Base-by-base conservation (phyloP, 2,329 filamentous ascomycete species). In the Dactylellina haptotyla region DNA sequence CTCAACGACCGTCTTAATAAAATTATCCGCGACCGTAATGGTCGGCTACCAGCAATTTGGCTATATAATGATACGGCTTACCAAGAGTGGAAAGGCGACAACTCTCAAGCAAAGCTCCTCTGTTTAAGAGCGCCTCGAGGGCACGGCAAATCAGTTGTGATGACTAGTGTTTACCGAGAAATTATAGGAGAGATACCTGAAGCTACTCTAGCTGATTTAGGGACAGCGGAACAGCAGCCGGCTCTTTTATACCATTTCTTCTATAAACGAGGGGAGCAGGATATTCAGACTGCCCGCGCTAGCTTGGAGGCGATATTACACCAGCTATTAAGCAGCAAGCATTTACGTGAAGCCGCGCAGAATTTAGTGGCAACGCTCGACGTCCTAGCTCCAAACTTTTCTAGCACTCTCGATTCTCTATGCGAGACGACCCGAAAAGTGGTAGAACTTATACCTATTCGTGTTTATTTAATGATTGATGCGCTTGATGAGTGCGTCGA, bases 391-490 rank as follows among this genome's bases (percentile, higher is more conserved):
- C 64, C 64, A 4, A 45, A 58, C 23, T 59, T 67, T 45, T 23
- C 18, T 16, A 39, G 57, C 16, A 56, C 23, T 39, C 25, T 61
- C 2, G 54, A 30, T 3, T 28, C 63, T 2, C 8, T 69, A 8
- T 54, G 54, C 20, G 25, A 2, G n/a, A 18, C 64, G 4, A 69
- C 56, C 16, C 20, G 54, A 20, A 43, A 34, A 25, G 39, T 69
- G 4, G 64, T 34, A 9, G 54, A 69, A 26, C 45, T 37, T 8
- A 25, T 69, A 2, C 64, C 64, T 9, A 26, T 14, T 10, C 32
- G 56, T 26, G 56, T 61, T n/a, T 69, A 69, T 28, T 16, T 69
- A 1, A 69, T 69, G 64, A 37, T 69, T 28, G 64, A 69, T 48
- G 64, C 64, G 2, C 48, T 69, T 10, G 64, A 69, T 30, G 64